Evolutionary conservation across 441 rosid species (phyloP).

Genomic region (Bruguiera hainesii): DNA sequence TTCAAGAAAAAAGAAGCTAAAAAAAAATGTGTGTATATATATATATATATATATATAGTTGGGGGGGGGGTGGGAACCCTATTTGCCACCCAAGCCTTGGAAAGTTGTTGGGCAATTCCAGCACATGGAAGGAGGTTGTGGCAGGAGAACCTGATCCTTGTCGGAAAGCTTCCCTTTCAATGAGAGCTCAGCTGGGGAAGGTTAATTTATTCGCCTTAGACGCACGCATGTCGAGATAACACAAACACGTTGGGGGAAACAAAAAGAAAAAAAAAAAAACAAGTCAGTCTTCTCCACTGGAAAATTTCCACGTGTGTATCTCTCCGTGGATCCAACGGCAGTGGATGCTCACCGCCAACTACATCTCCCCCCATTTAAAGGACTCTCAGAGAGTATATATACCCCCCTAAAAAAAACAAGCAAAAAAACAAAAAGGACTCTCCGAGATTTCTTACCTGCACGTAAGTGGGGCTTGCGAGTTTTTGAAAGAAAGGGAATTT

Average conservation of each 20-base stretch:
- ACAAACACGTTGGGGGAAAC: slow-evolving; percentile 16
- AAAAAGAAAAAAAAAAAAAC: not conserved
- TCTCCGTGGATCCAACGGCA: slow-evolving; percentile 20
- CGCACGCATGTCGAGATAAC: slow-evolving; percentile 17
- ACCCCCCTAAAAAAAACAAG: not conserved
- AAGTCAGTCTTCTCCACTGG: not conserved
- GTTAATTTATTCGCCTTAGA: slow-evolving; percentile 7
- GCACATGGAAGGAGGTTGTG: slow-evolving; percentile 32
- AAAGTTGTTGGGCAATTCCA: slow-evolving; percentile 22
- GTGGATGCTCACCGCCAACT: slow-evolving; percentile 19
- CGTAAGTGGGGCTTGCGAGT: slow-evolving; percentile 32
- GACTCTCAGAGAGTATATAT: not conserved
- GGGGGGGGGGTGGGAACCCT: not conserved
- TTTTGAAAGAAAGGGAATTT: slow-evolving; percentile 11
- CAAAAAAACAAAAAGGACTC: slow-evolving; percentile 15
- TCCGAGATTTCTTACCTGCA: slow-evolving; percentile 44
- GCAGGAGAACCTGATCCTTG: slow-evolving; percentile 45
- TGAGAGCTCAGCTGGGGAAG: slow-evolving; percentile 1
- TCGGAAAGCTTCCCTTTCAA: slow-evolving; percentile 40
- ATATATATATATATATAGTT: no score
- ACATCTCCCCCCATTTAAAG: no score
- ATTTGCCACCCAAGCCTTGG: not conserved
- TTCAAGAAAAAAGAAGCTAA: no score
- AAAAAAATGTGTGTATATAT: no score
- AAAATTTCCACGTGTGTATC: slow-evolving; percentile 18